Percentiles rank a stretch among this genome's conserved stretches.
phyloP scores from a whole-genome alignment of 352 stramenopile species.

The Globisporangium barbulae region DNA sequence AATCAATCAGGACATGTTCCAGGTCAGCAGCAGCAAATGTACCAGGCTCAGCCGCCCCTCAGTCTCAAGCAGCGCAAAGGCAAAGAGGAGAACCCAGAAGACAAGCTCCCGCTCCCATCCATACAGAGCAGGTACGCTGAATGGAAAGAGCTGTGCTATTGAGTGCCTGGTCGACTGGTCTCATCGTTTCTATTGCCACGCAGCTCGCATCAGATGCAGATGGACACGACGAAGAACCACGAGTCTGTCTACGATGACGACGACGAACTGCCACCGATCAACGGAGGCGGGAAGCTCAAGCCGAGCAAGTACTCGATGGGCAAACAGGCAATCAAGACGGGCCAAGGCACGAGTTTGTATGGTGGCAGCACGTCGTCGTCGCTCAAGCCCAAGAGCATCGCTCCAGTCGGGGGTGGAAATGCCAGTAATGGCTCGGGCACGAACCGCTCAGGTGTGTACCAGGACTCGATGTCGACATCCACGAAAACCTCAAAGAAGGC shows the following conservation, averaged over 20 bases:
- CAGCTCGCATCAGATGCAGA: slow-evolving; percentile 9
- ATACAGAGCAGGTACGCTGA: slow-evolving; percentile 42
- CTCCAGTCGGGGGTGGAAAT: slow-evolving; percentile 1
- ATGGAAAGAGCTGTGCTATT: not conserved
- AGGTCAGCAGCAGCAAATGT: slow-evolving; percentile 15
- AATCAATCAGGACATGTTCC: not conserved
- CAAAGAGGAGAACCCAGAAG: slow-evolving; percentile 50
- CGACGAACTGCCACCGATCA: slow-evolving; percentile 14
- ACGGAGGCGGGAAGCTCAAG: slow-evolving; percentile 15
- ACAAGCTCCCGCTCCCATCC: slow-evolving; percentile 46
- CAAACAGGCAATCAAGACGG: slow-evolving; percentile 21
- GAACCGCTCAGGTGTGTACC: slow-evolving; percentile 30
- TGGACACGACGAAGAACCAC: slow-evolving; percentile 4
- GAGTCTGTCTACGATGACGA: slow-evolving; percentile 5
- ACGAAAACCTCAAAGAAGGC: slow-evolving; percentile 8
- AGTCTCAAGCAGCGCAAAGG: slow-evolving; percentile 41
- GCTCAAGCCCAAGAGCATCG: slow-evolving; percentile 27
- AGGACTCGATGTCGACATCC: slow-evolving; percentile 14
- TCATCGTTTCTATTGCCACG: slow-evolving; percentile 1
- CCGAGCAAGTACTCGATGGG: slow-evolving; percentile 29
- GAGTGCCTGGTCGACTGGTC: not conserved
- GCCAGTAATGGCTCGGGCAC: slow-evolving; percentile 26
- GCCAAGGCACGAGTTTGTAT: slow-evolving; percentile 17
- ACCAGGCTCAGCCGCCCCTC: slow-evolving; percentile 26
- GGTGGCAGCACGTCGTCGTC: slow-evolving; percentile 16